Evolutionary conservation across 441 rosid genomes (phyloP).

Genomic region (Eutrema salsugineum): DNA sequence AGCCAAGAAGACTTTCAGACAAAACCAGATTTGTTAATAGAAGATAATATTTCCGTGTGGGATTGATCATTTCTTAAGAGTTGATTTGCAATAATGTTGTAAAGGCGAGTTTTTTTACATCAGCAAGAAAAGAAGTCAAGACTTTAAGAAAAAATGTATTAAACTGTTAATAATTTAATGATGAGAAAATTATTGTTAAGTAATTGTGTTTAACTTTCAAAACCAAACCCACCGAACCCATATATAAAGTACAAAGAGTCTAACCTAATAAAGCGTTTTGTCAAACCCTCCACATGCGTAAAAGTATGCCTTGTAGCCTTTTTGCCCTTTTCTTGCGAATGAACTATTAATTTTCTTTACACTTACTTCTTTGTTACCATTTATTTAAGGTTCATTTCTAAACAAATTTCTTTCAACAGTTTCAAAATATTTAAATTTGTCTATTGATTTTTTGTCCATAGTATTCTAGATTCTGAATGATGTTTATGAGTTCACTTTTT

Average conservation of each 20-base stretch:
- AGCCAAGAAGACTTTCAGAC: conserved; percentile 15
- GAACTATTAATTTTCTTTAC: not conserved
- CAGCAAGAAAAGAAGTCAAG: conserved; percentile 16
- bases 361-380: not conserved
- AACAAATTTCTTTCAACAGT: not conserved
- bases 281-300: conserved; percentile 73
- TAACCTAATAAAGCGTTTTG: conserved; percentile 34
- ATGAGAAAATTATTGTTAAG: conserved; percentile 30
- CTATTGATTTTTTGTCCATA: not conserved
- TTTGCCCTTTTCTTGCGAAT: conserved; percentile 11
- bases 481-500: too few relatives aligned
- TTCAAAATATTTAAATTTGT: not conserved
- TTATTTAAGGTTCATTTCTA: not conserved
- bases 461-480: not conserved
- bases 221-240: conserved; percentile 53
- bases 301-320: conserved; percentile 33
- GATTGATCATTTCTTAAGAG: conserved; percentile 25
- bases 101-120: conserved; percentile 21
- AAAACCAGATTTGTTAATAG: conserved; percentile 16
- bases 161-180: conserved; percentile 8
- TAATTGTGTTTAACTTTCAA: conserved; percentile 27
- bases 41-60: conserved; percentile 62
- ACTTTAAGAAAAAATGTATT: not conserved
- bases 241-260: conserved; percentile 36
- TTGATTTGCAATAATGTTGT: conserved; percentile 6